Evolutionary conservation across 2,329 filamentous ascomycete genomes (phyloP), one percentile per base, ranked within the genome.

Genomic region (Aspergillus fijiensis): DNA sequence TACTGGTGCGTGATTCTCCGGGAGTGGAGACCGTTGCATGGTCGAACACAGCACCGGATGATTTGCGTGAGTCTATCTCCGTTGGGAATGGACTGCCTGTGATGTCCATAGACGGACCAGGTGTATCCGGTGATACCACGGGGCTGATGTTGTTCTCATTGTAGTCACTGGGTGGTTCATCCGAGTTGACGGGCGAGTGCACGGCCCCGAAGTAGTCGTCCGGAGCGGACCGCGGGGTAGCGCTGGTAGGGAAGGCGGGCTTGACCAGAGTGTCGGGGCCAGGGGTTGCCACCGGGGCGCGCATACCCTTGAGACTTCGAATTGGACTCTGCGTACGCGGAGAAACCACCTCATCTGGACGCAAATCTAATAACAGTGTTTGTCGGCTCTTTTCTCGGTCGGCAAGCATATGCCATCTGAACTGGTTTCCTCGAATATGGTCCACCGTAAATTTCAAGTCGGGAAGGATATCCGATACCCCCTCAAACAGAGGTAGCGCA

Each of bases 401-500:
- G 48, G 73, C 70, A 35, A 77, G 63, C 31, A 71, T 66, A 39
- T 76, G 74, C 84, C 96, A 98, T 5, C 88, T 81, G 2, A 78
- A 77, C 74, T 89, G 90, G 75, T 98, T 98, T 60, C 79, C 79
- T 54, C 90, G 82, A 25, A 98, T 87, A 75, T 96, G 92, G 27
- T 90, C 85, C 12, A 96, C 88, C 12, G 89, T 91, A 75, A 96
- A 97, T 54, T 83, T 81, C 87, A 98, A 91, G 23, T 85, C 86
- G 2, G 95, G 93, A 70, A 98, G 84, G 39, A 98, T 85, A 67
- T 96, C 90, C 31, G 91, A 87, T 7, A 98, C 89, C 7, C 90
- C 91, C 71, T 92, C 87, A 72, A 99, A 99, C 0, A 99, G 83
- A 1, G 95, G 95, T 52, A 93, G 87, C 16, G 94, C 95, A 74